These are phyloP conservation scores for Podaxis sp. DNA, from an alignment of 768 basidiomycete genomes.

Conservation along the genomic window DNA sequence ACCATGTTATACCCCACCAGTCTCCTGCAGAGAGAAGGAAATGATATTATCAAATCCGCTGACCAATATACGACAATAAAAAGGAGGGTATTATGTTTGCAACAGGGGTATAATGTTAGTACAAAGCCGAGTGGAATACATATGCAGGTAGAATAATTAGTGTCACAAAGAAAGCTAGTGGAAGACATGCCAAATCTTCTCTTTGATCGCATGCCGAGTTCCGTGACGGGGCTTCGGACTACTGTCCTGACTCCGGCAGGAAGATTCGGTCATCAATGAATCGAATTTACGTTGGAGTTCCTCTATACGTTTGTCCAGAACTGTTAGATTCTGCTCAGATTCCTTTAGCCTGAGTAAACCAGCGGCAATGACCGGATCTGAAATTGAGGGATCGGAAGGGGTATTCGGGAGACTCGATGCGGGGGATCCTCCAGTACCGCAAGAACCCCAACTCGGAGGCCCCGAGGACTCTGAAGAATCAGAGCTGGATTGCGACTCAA, in stretches of 20 bases:
- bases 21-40: too few species aligned
- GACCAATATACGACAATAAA: too few species aligned
- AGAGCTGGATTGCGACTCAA: not conserved
- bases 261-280: not conserved
- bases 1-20: too few species aligned
- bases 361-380: slow-evolving; percentile 1
- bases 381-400: slow-evolving; percentile 2
- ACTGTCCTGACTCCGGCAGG: not conserved
- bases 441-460: not conserved
- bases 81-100: not conserved
- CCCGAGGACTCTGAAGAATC: not conserved
- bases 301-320: slow-evolving; percentile 6
- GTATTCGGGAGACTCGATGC: not conserved
- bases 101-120: not conserved
- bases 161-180: not conserved
- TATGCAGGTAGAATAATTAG: not conserved
- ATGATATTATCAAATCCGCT: too few species aligned
- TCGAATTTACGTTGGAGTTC: slow-evolving; percentile 9
- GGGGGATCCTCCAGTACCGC: not conserved
- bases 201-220: slow-evolving; percentile 7
- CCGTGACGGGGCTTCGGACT: slow-evolving; percentile 1
- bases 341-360: slow-evolving; percentile 6
- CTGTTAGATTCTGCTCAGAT: slow-evolving; percentile 8
- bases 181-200: slow-evolving; percentile 7
- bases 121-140: not conserved